Conservation (phyloP, 2,329 filamentous ascomycete species). For the Fusarium subtropicale region DNA sequence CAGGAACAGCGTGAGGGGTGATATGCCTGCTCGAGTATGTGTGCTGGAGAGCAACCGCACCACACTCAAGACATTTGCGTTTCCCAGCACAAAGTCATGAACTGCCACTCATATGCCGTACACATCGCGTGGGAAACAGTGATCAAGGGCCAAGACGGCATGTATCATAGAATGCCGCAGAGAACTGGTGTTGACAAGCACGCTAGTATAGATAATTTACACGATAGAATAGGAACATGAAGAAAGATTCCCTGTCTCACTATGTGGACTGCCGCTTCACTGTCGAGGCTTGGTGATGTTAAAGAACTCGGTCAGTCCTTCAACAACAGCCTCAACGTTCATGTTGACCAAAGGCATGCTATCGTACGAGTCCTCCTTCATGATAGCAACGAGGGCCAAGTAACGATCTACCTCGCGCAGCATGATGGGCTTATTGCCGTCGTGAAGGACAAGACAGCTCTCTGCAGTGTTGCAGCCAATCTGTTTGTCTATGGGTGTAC, state of each 20-base stretch:
- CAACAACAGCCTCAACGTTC: slow-evolving; percentile 85
- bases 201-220: slow-evolving; percentile 42
- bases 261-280: slow-evolving; percentile 25
- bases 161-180: not conserved
- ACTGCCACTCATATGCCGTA: not conserved
- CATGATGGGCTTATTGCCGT: slow-evolving; percentile 73
- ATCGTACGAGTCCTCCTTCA: slow-evolving; percentile 86
- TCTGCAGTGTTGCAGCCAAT: slow-evolving; percentile 74
- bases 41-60: slow-evolving; percentile 62
- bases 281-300: slow-evolving; percentile 72
- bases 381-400: slow-evolving; percentile 84
- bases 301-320: slow-evolving; percentile 83
- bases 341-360: slow-evolving; percentile 88
- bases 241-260: not conserved
- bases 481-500: slow-evolving; percentile 72
- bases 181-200: slow-evolving; percentile 30
- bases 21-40: slow-evolving; percentile 63
- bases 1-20: slow-evolving; percentile 57
- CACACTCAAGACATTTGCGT: slow-evolving; percentile 60
- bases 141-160: not conserved
- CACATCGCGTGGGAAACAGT: not conserved
- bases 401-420: slow-evolving; percentile 78
- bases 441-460: slow-evolving; percentile 75
- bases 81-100: slow-evolving; percentile 44
- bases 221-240: slow-evolving; percentile 25